Evolutionary conservation across 2,329 filamentous ascomycete genomes (phyloP).

Genomic region (Penicillium rolfsii): DNA sequence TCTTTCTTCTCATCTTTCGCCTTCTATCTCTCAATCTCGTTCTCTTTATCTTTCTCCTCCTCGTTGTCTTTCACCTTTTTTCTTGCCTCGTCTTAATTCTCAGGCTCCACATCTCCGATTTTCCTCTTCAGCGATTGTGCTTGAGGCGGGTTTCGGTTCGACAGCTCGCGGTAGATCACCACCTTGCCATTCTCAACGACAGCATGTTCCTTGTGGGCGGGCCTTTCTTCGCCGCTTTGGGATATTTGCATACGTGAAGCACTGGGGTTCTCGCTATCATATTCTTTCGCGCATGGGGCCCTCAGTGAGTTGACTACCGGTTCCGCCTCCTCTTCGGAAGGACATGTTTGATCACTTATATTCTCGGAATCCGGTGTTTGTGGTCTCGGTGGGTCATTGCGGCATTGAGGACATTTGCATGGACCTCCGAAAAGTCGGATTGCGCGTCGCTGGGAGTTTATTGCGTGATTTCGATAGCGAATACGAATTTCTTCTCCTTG

Average conservation of each 20-base stretch:
- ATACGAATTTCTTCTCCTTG: conserved; percentile 34
- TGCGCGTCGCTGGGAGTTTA: conserved; percentile 10
- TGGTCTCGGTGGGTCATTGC: neutral
- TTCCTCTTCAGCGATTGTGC: neutral
- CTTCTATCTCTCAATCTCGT: too few relatives aligned
- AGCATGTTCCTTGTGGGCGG: neutral
- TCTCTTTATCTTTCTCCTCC: too few relatives aligned
- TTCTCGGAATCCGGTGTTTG: neutral
- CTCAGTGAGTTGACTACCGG: neutral
- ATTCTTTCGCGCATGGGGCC: too few relatives aligned
- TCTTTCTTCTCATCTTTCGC: too few relatives aligned
- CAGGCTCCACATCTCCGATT: neutral
- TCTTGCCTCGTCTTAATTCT: too few relatives aligned
- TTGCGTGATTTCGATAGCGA: conserved; percentile 20
- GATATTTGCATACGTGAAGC: neutral
- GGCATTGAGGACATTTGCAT: conserved; percentile 19
- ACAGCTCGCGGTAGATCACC: neutral
- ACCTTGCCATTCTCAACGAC: conserved; percentile 3
- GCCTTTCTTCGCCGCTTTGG: neutral
- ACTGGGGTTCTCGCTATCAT: too few relatives aligned
- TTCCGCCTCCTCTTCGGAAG: neutral
- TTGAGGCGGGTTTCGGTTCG: neutral
- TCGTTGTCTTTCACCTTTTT: too few relatives aligned
- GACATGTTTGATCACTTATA: neutral
- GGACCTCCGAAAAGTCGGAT: conserved; percentile 20